Evolutionary conservation across 306 rosid genomes (phyloP).

Genomic region (Castanea crenata): DNA sequence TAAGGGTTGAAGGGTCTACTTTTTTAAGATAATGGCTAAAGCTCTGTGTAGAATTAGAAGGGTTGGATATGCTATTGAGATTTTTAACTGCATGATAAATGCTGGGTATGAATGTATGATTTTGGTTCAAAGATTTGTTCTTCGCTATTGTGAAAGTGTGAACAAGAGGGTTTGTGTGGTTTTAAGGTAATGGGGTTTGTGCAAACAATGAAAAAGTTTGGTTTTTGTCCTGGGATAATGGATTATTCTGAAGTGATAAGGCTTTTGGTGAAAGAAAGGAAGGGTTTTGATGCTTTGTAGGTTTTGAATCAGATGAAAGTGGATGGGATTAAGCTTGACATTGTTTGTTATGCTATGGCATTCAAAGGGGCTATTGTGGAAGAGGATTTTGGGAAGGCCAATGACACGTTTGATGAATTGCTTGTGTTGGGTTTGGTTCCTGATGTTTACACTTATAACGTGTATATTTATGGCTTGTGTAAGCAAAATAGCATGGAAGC

Average conservation of each 20-base stretch:
- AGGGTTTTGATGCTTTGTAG: neutral
- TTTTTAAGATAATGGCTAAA: too few species aligned
- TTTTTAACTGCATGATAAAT: slow-evolving; percentile 47
- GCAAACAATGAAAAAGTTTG: slow-evolving; percentile 48
- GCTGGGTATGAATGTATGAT: slow-evolving; percentile 44
- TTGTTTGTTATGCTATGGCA: slow-evolving; percentile 76
- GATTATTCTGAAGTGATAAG: slow-evolving; percentile 60
- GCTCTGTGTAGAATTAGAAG: too few species aligned
- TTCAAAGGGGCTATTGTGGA: slow-evolving; percentile 47
- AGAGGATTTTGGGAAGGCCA: slow-evolving; percentile 45
- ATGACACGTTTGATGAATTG: slow-evolving; percentile 69
- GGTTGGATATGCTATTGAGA: slow-evolving; percentile 56
- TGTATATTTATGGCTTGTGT: slow-evolving; percentile 68
- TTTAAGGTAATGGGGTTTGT: slow-evolving; percentile 51
- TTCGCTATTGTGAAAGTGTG: slow-evolving; percentile 53
- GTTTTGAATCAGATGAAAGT: slow-evolving; percentile 56
- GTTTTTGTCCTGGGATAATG: slow-evolving; percentile 56
- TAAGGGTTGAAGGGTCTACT: slow-evolving; percentile 13
- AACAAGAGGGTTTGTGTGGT: slow-evolving; percentile 32
- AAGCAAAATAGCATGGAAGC: slow-evolving; percentile 49
- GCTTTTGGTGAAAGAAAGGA: slow-evolving; percentile 55
- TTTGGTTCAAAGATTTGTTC: slow-evolving; percentile 52
- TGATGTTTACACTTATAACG: slow-evolving; percentile 64
- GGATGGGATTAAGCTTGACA: slow-evolving; percentile 63
- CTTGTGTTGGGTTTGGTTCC: slow-evolving; percentile 73